Evolutionary conservation across 2,329 filamentous ascomycete species (phyloP), one percentile per base, ranked within the genome.

Genomic region (Colletotrichum musicola): DNA sequence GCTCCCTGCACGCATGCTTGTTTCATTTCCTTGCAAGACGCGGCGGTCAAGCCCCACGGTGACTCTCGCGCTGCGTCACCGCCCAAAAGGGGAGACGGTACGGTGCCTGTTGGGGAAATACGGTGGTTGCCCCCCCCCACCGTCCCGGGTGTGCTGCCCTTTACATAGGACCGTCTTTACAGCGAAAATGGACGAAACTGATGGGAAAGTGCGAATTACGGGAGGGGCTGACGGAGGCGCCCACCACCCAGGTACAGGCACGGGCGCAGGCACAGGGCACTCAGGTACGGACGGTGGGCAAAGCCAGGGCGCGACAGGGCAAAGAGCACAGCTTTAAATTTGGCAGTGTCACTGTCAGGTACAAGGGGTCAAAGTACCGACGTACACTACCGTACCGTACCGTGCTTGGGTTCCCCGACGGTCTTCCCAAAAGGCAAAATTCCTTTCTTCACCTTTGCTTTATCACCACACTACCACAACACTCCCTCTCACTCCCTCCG

Each of bases 21-120:
- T 71, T 70, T 71, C 70, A 71, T 71, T 71, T 71, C 70, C 62
- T 60, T 66, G 49, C 40, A 35, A 35, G 54, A 57, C 50, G 61
- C 69, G 58, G 66, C 65, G 67, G 68, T 68, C 67, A 68, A 47
- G 67, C 69, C 62, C 66, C 69, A 70, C 55, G 55, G 56, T 67
- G 66, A 69, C 56, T 69, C 62, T 69, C 27, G 38, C 66, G 55
- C 51, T 71, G 70, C 70, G 70, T 71, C 70, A 71, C 69, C 69
- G 69, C 67, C 50, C 50, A 9, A 49, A 44, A 47, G 20, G 40
- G 20, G 30, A 54, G 25, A 54, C 18, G 49, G 25, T 42, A 42
- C 40, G 40, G 40, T 42, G 25, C 55, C 40, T 25, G 55, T 16
- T 38, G 44, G 44, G 44, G 56, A 13, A 35, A 38, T 51, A 61